These are phyloP conservation scores for Ambrosiella beaveri DNA, from an alignment of 2,329 filamentous ascomycete species.

Conservation along the genomic window DNA sequence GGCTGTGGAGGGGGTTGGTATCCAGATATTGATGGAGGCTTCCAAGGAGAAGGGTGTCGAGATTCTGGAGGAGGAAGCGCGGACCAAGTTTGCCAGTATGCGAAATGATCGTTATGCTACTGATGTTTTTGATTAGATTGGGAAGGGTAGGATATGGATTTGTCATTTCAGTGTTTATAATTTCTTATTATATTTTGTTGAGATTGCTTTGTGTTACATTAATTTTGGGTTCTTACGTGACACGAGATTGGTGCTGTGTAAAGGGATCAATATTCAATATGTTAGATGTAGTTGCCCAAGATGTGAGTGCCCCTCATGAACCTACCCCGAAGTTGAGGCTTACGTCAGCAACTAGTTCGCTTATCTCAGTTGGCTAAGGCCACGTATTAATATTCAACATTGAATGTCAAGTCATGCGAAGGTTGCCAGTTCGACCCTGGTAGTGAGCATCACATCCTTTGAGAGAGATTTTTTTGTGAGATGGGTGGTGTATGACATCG, in stretches of 20 bases:
- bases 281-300: not conserved
- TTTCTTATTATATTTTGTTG: not conserved
- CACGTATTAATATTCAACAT: slow-evolving; percentile 9
- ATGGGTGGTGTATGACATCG: not conserved
- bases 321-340: not conserved
- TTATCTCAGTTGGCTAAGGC: slow-evolving; percentile 12
- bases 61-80: slow-evolving; percentile 23
- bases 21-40: slow-evolving; percentile 21
- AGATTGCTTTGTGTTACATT: not conserved
- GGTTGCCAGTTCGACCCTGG: slow-evolving; percentile 12
- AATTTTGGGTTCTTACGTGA: not conserved
- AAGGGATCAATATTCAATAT: not conserved
- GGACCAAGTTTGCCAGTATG: slow-evolving; percentile 31
- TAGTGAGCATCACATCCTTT: slow-evolving; percentile 8
- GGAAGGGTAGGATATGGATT: not conserved
- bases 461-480: not conserved
- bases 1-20: slow-evolving; percentile 26
- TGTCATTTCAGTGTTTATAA: not conserved
- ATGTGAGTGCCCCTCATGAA: not conserved
- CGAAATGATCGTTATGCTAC: slow-evolving; percentile 39
- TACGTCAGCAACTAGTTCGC: slow-evolving; percentile 1
- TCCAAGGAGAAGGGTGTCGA: slow-evolving; percentile 19
- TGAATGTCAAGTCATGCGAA: slow-evolving; percentile 9
- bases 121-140: slow-evolving; percentile 39
- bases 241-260: not conserved